Evolutionary conservation across 768 basidiomycete genomes (phyloP).

Genomic region (Auriscalpium microsporum): DNA sequence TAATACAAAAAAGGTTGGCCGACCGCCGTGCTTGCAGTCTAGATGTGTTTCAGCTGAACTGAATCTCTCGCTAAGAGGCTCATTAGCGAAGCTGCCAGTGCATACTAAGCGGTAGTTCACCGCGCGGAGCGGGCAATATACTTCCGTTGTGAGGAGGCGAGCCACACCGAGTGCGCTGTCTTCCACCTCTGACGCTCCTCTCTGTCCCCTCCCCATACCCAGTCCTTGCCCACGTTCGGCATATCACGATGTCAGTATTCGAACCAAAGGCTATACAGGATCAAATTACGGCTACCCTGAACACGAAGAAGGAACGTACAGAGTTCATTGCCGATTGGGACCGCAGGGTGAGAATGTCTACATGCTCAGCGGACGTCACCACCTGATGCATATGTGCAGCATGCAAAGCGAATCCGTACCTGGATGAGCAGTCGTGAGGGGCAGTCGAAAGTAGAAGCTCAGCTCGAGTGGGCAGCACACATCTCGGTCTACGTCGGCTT

Average conservation of each 20-base stretch:
- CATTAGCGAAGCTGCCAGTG: too few relatives aligned
- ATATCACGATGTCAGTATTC: neutral
- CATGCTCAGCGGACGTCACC: neutral
- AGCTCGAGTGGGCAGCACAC: conserved; percentile 18
- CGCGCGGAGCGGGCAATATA: too few relatives aligned
- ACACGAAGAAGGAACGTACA: neutral
- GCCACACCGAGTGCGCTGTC: too few relatives aligned
- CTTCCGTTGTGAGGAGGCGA: too few relatives aligned
- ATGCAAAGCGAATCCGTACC: neutral
- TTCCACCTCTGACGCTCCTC: too few relatives aligned
- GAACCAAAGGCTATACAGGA: neutral
- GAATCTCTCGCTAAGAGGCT: too few relatives aligned
- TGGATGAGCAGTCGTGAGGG: neutral
- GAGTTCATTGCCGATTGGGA: neutral
- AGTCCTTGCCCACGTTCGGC: neutral
- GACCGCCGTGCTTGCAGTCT: too few relatives aligned
- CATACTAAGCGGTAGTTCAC: too few relatives aligned
- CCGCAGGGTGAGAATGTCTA: neutral
- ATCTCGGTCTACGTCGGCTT: conserved; percentile 17
- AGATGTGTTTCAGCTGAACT: too few relatives aligned
- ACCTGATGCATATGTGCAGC: neutral
- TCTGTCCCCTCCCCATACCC: neutral
- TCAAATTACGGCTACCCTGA: neutral
- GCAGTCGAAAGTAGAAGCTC: conserved; percentile 3
- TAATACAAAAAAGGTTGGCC: too few relatives aligned